Base-by-base conservation (phyloP, 306 rosid genomes). In the Betula pendula region DNA sequence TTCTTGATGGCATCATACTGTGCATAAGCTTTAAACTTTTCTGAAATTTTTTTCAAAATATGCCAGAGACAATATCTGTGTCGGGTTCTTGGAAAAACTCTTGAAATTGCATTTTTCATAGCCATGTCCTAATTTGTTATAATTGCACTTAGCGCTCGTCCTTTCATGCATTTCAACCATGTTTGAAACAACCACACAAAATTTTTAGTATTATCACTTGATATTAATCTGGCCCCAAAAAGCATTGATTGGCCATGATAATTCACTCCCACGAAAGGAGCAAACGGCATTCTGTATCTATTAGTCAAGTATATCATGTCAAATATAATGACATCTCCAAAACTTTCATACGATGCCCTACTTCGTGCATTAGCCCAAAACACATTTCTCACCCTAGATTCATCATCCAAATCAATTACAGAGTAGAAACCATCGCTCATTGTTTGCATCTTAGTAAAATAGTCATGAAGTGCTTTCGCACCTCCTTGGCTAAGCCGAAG, bases 51-150 rank as follows among this genome's bases (percentile, higher is more conserved):
- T 52, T 77, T 70, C 78, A 77, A 74, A 38, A 81, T 58, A 48
- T 74, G 51, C 68, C 72, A 77, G 33, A 84, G 47, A 50, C 80
- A 84, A 82, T 79, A 80, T 2, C 80, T 60, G 38, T 84, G 87
- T 24, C 35, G 75, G 24, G 78, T 38, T 25, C 63, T 29, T 55
- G 82, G 80, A 24, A 84, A 76, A 0, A 80, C 77, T 66, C 53
- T 70, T 35, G 0, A 70, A 29, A 2, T 29, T 29, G 2, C 31
- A 29, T 29, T 29, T 29, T 29, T 29, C 31, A 2, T 29, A 29
- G 31, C 31, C 31, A 1, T 29, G 2, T 29, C 31, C 2, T 29
- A 2, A 29, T 29, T 1, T 29, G 31, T 77, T n/a, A 84, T 74
- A 38, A 84, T 80, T 22, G 77, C 75, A 58, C 19, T 49, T 2